phyloP scores from a whole-genome alignment of 257 asterid species.

The Rehmannia glutinosa region DNA sequence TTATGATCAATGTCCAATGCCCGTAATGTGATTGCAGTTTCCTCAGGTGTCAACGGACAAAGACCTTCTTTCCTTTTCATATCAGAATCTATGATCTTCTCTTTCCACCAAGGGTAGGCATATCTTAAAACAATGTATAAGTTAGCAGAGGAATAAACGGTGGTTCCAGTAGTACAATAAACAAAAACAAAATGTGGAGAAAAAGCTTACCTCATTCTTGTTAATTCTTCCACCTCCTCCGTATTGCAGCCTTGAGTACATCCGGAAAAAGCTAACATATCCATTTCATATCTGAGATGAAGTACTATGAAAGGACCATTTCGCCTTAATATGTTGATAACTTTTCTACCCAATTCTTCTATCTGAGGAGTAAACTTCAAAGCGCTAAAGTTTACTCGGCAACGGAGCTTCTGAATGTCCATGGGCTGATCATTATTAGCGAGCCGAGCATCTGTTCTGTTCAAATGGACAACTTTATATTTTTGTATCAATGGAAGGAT shows the following conservation, averaged over 20 bases:
- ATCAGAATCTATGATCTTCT: constrained; percentile 84
- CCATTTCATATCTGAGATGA: constrained; percentile 98
- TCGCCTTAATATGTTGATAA: constrained; percentile 65
- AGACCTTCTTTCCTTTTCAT: constrained; percentile 90
- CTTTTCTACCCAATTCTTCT: constrained; percentile 92
- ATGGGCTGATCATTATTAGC: constrained; percentile 89
- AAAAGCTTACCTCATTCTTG: constrained; percentile 74
- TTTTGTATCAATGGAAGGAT: constrained; percentile 88
- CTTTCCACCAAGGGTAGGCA: constrained; percentile 99
- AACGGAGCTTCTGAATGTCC: constrained; percentile 87
- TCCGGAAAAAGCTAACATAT: constrained; percentile 97
- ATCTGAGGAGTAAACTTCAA: constrained; percentile 84
- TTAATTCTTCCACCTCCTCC: constrained; percentile 82
- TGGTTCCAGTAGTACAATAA: neutral
- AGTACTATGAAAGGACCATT: constrained; percentile 92
- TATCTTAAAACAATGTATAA: constrained; percentile 39
- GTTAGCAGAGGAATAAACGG: constrained; percentile 22
- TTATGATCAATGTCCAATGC: constrained; percentile 75
- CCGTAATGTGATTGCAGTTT: constrained; percentile 79
- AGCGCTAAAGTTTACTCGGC: constrained; percentile 84
- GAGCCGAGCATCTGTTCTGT: constrained; percentile 88
- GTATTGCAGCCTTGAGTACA: constrained; percentile 87
- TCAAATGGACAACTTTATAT: constrained; percentile 85
- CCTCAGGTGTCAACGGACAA: constrained; percentile 98
- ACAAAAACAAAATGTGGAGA: neutral